phyloP scores from a whole-genome alignment of 2,329 filamentous ascomycete species.

The Cladophialophora chaetospira region DNA sequence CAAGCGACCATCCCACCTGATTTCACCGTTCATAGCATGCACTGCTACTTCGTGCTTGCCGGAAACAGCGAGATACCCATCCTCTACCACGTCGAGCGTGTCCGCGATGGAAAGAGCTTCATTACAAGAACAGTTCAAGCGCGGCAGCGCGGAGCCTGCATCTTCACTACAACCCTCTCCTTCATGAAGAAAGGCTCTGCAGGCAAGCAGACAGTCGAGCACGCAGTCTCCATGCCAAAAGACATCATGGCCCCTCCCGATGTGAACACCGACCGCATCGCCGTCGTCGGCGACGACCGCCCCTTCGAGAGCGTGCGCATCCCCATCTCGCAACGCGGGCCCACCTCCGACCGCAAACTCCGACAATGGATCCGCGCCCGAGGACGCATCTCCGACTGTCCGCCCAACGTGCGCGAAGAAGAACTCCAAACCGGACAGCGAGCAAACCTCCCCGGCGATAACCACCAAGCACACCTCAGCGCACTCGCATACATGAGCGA shows the following conservation, averaged over 20 bases:
- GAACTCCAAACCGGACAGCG: slow-evolving; percentile 21
- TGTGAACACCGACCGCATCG: slow-evolving; percentile 5
- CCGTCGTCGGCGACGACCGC: slow-evolving; percentile 16
- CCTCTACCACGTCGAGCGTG: slow-evolving; percentile 91
- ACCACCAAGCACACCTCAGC: slow-evolving; percentile 53
- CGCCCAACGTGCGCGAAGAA: slow-evolving; percentile 31
- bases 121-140: slow-evolving; percentile 96
- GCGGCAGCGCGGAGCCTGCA: slow-evolving; percentile 79
- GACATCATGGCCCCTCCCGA: slow-evolving; percentile 41
- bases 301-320: slow-evolving; percentile 48
- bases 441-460: slow-evolving; percentile 26
- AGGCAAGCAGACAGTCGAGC: slow-evolving; percentile 58
- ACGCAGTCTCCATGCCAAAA: slow-evolving; percentile 64
- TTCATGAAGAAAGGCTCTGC: slow-evolving; percentile 71
- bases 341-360: slow-evolving; percentile 66
- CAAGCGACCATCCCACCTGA: slow-evolving; percentile 78
- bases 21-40: slow-evolving; percentile 91
- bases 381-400: slow-evolving; percentile 33
- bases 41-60: slow-evolving; percentile 97
- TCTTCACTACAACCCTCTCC: slow-evolving; percentile 93
- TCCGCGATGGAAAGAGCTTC: slow-evolving; percentile 86
- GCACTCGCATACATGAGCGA: slow-evolving; percentile 94
- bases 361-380: slow-evolving; percentile 54
- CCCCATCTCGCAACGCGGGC: slow-evolving; percentile 41
- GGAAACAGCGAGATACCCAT: slow-evolving; percentile 83